Percentiles rank a stretch among this genome's conserved stretches.
Evolutionary conservation across 495 filamentous ascomycete genomes (phyloP).

Genomic region (Rhizodiscina lignyota): DNA sequence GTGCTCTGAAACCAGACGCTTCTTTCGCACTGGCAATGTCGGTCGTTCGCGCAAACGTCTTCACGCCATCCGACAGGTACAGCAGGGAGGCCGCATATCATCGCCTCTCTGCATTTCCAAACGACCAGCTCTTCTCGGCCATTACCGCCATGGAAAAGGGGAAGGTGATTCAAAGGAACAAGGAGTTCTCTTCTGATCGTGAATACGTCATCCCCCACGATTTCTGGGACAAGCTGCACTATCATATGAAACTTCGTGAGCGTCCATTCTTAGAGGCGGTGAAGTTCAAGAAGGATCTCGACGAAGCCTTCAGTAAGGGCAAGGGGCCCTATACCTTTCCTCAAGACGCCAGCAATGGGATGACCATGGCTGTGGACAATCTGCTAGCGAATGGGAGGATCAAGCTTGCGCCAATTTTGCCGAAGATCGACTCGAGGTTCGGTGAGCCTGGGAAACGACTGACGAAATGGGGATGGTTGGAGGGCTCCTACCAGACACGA

Average conservation of each 20-base stretch:
- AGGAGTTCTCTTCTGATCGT: too few species aligned
- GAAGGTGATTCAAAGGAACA: slow-evolving; percentile 33
- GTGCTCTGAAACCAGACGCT: too few species aligned
- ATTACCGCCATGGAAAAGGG: slow-evolving; percentile 28
- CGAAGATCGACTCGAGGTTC: slow-evolving; percentile 33
- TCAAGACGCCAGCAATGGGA: slow-evolving; percentile 41
- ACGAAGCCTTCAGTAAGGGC: slow-evolving; percentile 20
- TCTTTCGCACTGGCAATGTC: not conserved
- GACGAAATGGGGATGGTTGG: slow-evolving; percentile 48
- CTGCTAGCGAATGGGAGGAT: slow-evolving; percentile 45
- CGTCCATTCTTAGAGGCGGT: too few species aligned
- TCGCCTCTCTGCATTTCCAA: slow-evolving; percentile 19
- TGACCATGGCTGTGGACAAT: slow-evolving; percentile 52
- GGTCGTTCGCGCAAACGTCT: slow-evolving; percentile 12
- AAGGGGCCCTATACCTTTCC: slow-evolving; percentile 19
- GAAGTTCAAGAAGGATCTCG: slow-evolving; percentile 20
- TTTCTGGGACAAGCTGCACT: slow-evolving; percentile 13
- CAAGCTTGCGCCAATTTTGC: slow-evolving; percentile 33
- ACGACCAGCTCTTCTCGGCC: not conserved
- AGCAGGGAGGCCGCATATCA: slow-evolving; percentile 25
- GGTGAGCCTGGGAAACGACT: slow-evolving; percentile 11
- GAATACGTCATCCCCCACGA: slow-evolving; percentile 19
- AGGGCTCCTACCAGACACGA: slow-evolving; percentile 50
- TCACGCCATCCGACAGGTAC: slow-evolving; percentile 35
- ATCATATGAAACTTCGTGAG: too few species aligned